Evolutionary conservation across 352 stramenopile genomes (phyloP).

Genomic region (Stephanocyclus meneghinianus): DNA sequence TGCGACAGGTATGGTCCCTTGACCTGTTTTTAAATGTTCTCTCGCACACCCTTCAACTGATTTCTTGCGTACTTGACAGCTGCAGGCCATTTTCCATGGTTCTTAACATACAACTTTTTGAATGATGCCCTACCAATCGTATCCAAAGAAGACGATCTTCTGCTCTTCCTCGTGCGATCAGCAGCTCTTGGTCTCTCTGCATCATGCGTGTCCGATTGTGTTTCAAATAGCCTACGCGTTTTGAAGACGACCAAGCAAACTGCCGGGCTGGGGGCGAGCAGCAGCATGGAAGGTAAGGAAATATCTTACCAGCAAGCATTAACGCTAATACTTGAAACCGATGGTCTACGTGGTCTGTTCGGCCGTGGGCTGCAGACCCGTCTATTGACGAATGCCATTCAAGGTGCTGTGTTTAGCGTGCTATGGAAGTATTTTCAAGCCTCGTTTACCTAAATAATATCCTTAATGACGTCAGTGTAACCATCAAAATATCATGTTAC

Average conservation of each 20-base stretch:
- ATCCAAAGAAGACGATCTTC: slow-evolving; percentile 71
- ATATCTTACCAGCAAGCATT: slow-evolving; percentile 68
- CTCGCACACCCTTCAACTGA: too few relatives aligned
- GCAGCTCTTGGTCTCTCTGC: slow-evolving; percentile 79
- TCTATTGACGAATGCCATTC: slow-evolving; percentile 86
- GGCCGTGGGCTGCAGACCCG: slow-evolving; percentile 86
- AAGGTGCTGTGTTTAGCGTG: slow-evolving; percentile 84
- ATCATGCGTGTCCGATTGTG: slow-evolving; percentile 85
- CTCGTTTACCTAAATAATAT: neutral
- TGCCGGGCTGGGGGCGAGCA: slow-evolving; percentile 40
- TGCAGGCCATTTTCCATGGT: slow-evolving; percentile 83
- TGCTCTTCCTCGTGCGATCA: slow-evolving; percentile 71
- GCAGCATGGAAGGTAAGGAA: slow-evolving; percentile 38
- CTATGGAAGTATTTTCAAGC: slow-evolving; percentile 83
- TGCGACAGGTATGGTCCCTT: too few relatives aligned
- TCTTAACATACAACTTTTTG: slow-evolving; percentile 88
- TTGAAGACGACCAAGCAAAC: slow-evolving; percentile 91
- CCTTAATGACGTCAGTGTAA: neutral
- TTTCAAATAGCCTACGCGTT: slow-evolving; percentile 86
- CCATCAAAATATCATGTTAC: neutral
- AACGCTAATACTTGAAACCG: slow-evolving; percentile 82
- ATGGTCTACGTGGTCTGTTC: slow-evolving; percentile 84
- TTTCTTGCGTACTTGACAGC: slow-evolving; percentile 69
- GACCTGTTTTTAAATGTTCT: too few relatives aligned
- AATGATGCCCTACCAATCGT: slow-evolving; percentile 77